phyloP scores from a whole-genome alignment of 192 early-diverging fungal genomes.

The Neocallimastix lanati region DNA sequence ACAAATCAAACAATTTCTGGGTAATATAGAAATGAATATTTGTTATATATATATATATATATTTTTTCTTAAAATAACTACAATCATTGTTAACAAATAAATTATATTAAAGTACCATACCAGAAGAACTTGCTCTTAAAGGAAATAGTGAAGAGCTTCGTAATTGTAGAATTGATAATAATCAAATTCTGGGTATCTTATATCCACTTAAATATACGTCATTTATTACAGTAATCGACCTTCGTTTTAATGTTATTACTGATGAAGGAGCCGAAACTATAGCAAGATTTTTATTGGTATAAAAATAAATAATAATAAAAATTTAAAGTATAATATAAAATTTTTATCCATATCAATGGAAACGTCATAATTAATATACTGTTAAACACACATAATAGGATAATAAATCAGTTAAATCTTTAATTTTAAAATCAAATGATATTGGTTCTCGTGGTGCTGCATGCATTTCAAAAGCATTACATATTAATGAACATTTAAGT shows the following conservation, averaged over 20 bases:
- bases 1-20: background rate
- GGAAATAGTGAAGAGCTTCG: background rate
- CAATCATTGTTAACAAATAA: too few relatives aligned
- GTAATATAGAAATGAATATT: too few relatives aligned
- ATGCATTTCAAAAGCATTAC: background rate
- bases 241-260: background rate
- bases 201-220: background rate
- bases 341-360: too few relatives aligned
- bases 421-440: background rate
- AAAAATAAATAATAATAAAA: too few relatives aligned
- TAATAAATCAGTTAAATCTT: background rate
- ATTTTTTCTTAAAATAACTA: too few relatives aligned
- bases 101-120: background rate
- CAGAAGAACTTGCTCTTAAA: background rate
- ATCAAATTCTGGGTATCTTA: background rate
- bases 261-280: background rate
- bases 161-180: background rate
- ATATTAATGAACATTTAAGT: background rate
- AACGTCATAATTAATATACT: too few relatives aligned
- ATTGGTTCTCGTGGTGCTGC: background rate
- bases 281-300: background rate
- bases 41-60: too few relatives aligned
- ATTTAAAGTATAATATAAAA: too few relatives aligned
- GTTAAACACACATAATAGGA: background rate
- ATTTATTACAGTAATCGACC: background rate